phyloP scores from a whole-genome alignment of 2,329 filamentous ascomycete genomes.

The Rhynchosporium secalis region DNA sequence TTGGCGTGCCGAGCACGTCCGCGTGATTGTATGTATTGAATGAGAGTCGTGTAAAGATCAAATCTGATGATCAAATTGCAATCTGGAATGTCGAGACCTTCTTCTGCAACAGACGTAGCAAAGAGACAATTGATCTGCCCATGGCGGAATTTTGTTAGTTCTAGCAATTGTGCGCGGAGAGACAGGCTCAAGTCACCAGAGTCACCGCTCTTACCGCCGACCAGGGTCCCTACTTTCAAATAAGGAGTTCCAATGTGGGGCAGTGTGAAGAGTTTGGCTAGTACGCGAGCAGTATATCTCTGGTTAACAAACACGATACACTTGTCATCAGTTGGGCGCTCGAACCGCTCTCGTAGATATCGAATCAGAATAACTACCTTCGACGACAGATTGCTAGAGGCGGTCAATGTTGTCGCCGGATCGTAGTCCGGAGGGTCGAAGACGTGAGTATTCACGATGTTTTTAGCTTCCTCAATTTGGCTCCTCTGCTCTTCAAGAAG shows the following conservation, averaged over 20 bases:
- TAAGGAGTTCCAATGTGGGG: conserved; percentile 55
- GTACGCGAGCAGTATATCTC: conserved; percentile 72
- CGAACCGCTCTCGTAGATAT: conserved; percentile 64
- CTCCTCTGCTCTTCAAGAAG: conserved; percentile 53
- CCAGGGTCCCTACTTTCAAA: conserved; percentile 62
- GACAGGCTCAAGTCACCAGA: conserved; percentile 58
- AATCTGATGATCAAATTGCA: conserved; percentile 73
- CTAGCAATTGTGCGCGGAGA: conserved; percentile 71
- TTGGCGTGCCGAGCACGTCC: conserved; percentile 77
- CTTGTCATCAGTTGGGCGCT: conserved; percentile 54
- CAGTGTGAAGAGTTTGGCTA: conserved; percentile 66
- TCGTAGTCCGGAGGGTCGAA: conserved; percentile 44
- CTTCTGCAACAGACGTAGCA: conserved; percentile 66
- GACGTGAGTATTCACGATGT: conserved; percentile 53
- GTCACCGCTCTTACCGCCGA: conserved; percentile 57
- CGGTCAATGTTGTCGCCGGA: conserved; percentile 11
- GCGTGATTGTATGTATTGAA: conserved; percentile 91
- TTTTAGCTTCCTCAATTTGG: conserved; percentile 58
- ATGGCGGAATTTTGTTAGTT: conserved; percentile 63
- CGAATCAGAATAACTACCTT: conserved; percentile 68
- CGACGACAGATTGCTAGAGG: conserved; percentile 55
- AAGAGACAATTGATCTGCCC: conserved; percentile 64
- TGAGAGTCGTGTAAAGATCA: conserved; percentile 84
- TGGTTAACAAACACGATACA: conserved; percentile 89
- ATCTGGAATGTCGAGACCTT: conserved; percentile 67